Evolutionary conservation across 768 basidiomycete genomes (phyloP).

Genomic region (Tricholoma hemisulphureum): DNA sequence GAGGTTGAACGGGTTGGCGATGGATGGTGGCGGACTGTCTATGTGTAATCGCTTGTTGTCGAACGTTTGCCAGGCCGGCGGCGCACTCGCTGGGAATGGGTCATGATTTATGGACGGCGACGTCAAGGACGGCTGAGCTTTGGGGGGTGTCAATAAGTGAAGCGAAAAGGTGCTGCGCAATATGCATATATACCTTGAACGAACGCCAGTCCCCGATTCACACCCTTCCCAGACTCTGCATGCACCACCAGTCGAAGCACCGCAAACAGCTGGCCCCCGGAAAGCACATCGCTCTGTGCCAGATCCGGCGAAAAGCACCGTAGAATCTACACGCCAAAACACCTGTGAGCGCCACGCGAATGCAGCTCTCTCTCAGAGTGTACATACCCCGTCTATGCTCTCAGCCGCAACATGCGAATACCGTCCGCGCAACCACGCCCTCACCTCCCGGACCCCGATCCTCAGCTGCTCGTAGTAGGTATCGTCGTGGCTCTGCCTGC

Average conservation of each 20-base stretch:
- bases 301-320: constrained; percentile 60
- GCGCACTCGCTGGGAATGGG: neutral
- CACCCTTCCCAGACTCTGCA: constrained; percentile 53
- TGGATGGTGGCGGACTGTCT: neutral
- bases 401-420: constrained; percentile 52
- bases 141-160: too few relatives aligned
- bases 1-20: neutral
- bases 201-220: constrained; percentile 69
- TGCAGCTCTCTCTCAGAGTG: too few relatives aligned
- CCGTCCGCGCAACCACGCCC: constrained; percentile 75
- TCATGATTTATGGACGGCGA: neutral
- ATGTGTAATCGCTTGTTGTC: neutral
- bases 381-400: constrained; percentile 57
- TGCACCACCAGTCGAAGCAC: constrained; percentile 67
- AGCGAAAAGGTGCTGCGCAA: too few relatives aligned
- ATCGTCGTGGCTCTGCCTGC: constrained; percentile 37
- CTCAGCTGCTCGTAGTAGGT: constrained; percentile 51
- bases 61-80: neutral
- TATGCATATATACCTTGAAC: constrained; percentile 77
- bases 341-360: too few relatives aligned
- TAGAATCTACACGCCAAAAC: constrained; percentile 53
- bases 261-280: constrained; percentile 76
- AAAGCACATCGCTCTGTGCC: constrained; percentile 49
- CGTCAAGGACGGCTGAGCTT: neutral
- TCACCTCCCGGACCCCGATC: constrained; percentile 62